phyloP scores from a whole-genome alignment of 2,329 filamentous ascomycete species.

The Alternaria conjuncta region DNA sequence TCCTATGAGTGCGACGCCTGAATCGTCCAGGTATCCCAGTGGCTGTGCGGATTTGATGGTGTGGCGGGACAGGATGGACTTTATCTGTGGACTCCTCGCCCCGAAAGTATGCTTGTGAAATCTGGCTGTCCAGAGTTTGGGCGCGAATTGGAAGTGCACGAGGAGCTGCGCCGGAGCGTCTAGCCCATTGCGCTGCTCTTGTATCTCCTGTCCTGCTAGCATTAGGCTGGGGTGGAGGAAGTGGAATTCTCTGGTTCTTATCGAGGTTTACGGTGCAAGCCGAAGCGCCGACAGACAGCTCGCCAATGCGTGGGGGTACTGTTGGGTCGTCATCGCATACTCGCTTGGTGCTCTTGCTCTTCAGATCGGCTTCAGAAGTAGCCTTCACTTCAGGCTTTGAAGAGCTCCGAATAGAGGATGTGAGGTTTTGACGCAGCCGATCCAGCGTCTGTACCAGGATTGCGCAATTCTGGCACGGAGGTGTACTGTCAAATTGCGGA shows the following conservation, averaged over 20 bases:
- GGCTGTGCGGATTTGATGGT: background rate
- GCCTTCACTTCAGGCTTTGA: background rate
- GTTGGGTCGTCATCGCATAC: background rate
- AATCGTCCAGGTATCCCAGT: background rate
- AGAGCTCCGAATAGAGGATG: background rate
- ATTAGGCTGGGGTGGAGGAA: background rate
- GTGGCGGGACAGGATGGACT: background rate
- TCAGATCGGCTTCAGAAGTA: background rate
- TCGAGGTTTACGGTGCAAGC: background rate
- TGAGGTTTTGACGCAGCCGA: constrained; percentile 29
- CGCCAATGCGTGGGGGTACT: background rate
- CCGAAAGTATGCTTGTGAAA: background rate
- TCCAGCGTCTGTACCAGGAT: constrained; percentile 32
- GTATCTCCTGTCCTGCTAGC: background rate
- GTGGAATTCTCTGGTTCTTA: background rate
- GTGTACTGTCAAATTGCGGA: background rate
- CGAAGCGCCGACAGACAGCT: background rate
- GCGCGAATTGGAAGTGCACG: background rate
- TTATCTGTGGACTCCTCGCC: background rate
- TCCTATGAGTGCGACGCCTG: background rate
- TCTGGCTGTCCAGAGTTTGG: background rate
- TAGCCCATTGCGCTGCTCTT: background rate
- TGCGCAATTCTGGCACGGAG: constrained; percentile 29
- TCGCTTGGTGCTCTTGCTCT: background rate
- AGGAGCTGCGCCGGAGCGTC: background rate